phyloP scores from a whole-genome alignment of 106 monocot species.

The Allium cepa region DNA sequence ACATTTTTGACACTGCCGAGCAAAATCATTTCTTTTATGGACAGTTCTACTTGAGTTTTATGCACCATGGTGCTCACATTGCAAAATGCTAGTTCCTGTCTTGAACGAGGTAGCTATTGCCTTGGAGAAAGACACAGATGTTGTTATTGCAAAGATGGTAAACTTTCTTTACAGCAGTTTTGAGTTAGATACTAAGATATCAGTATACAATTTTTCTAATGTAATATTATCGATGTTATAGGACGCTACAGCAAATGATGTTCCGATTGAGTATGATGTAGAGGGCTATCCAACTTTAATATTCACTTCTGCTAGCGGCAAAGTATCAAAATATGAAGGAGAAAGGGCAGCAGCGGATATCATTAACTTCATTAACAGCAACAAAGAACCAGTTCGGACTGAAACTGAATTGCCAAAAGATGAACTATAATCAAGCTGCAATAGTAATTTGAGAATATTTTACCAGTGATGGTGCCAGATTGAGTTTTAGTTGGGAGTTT shows the following conservation, averaged over 20 bases:
- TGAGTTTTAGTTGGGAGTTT: no score
- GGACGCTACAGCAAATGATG: conserved; percentile 91
- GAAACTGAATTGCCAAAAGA: conserved; percentile 39
- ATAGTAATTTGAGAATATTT: no score
- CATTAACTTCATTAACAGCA: conserved; percentile 51
- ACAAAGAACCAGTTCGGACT: conserved; percentile 26
- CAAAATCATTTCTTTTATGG: background rate
- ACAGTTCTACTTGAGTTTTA: conserved; percentile 92
- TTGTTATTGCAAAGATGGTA: conserved; percentile 95
- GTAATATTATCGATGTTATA: conserved; percentile 6
- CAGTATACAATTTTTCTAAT: background rate
- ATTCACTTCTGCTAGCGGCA: conserved; percentile 63
- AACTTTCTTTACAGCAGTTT: conserved; percentile 1
- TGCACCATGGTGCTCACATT: conserved; percentile 96
- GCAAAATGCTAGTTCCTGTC: conserved; percentile 78
- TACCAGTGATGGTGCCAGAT: no score
- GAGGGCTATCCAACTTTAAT: conserved; percentile 77
- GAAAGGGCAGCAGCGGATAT: conserved; percentile 57
- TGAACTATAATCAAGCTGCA: conserved; percentile 58
- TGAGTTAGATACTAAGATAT: background rate
- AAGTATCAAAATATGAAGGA: conserved; percentile 47
- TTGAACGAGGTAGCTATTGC: conserved; percentile 78
- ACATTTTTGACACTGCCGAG: background rate
- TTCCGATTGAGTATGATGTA: conserved; percentile 66
- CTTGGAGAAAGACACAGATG: conserved; percentile 58